Evolutionary conservation across 306 rosid genomes (phyloP), one percentile per base, ranked within the genome.

Genomic region (Vicia faba): DNA sequence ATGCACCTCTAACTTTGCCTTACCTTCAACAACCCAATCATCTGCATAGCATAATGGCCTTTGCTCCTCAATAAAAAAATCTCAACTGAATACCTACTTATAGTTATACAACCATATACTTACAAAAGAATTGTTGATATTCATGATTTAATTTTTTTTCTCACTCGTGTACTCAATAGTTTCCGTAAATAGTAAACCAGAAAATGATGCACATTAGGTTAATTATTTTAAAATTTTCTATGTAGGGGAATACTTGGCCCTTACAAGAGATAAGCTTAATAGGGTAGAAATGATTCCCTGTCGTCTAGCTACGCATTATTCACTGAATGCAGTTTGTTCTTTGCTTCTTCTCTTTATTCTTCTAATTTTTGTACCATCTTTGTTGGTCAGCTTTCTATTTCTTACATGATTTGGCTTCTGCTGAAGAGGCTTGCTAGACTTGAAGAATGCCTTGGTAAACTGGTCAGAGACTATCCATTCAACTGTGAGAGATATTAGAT

Each of bases 261-360:
- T 93, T 72, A 90, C 99, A 16, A 96, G 97, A 62, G 96, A 93
- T 84, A 90, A 88, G 83, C 95, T 93, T 61, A 83, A 88, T 81
- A 97, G 99, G 45, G 97, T 83, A 40, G 97, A 90, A 82, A 93
- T 93, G 99, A 78, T 93, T 77, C 88, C 89, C n/a, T 84, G 96
- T 75, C 83, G 85, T 82, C 97, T 90, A 69, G 99, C 97, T 50
- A 88, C 97, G 45, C 99, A 95, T 77, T 90, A 83, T 66, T 25
- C 85, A 12, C 72, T 86, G 64, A 85, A 78, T 69, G 96, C 84
- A n/a, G 97, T 95, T 77, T 74, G 92, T 71, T 81, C 74, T 51
- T 25, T 8, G 66, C 55, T 69, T 83, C 72, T 61, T 36, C 11
- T 71, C 58, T 68, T 40, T 31, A 41, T 11, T 44, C 61, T 40